Evolutionary conservation across 805 yeast genomes (phyloP), one percentile per base, ranked within the genome.

Genomic region (Torulaspora maleeae): DNA sequence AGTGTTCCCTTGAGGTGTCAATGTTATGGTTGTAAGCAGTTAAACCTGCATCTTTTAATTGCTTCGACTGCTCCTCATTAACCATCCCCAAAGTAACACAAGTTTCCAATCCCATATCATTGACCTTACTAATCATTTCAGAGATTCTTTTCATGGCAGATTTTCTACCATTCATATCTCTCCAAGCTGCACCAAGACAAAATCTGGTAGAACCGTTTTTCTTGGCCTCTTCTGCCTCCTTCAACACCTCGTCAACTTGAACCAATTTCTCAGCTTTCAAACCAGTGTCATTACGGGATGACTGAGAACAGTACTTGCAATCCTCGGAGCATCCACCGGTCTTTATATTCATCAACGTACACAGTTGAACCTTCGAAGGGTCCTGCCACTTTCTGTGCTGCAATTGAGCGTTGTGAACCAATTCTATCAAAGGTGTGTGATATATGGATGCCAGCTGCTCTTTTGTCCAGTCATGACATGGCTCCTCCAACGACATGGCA

Each of bases 141-240:
- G 77, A 68, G 45, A 85, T 82, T 49, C 70, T 76, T 47, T 73
- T 76, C 50, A 85, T 59, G 1, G 83, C 87, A 13, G 79, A 74
- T 61, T 82, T 84, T 39, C 93, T 70, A 13, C 93, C 91, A 39
- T 70, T 69, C 93, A 85, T 85, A 50, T 83, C 91, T 61, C 93
- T 74, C 93, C 91, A 86, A 2, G 93, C 93, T 9, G 91, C 87
- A 38, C 93, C 93, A 80, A 85, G 77, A 60, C 93, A 85, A 59
- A 85, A 85, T 52, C 93, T 71, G 0, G 93, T 85, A 1, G 84
- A 75, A 0, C 91, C 91, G 52, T 83, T 83, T 5, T 55, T 68
- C 54, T 82, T 80, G 10, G 93, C 90, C 41, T 72, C 74, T 43
- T 65, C 68, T 1, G 93, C 93, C 27, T 78, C 82, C 41, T 67